Conservation (phyloP, 2,329 filamentous ascomycete genomes). For the Sclerotinia borealis region DNA sequence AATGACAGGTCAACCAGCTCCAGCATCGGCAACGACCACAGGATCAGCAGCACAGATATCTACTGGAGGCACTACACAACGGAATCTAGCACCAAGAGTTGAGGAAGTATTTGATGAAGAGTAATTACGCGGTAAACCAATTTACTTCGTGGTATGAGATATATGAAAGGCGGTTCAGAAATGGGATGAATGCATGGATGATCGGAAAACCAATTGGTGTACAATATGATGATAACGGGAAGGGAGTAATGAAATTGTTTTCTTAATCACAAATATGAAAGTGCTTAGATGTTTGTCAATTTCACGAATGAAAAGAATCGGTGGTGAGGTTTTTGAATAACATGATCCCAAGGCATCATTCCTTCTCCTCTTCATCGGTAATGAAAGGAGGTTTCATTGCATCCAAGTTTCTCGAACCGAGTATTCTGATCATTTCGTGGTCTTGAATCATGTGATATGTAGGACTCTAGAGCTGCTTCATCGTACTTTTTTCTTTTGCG, state of each 20-base stretch:
- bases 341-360: too few species aligned
- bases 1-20: slow-evolving; percentile 33
- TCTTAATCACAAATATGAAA: neutral
- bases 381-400: too few species aligned
- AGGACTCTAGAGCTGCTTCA: too few species aligned
- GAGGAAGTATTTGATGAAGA: slow-evolving; percentile 38
- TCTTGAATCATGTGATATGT: too few species aligned
- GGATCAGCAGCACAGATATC: slow-evolving; percentile 34
- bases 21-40: slow-evolving; percentile 33
- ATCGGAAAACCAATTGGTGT: neutral
- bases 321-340: too few species aligned
- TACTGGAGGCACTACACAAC: slow-evolving; percentile 33
- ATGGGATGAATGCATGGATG: neutral
- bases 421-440: too few species aligned
- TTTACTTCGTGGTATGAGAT: neutral
- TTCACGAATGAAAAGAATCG: too few species aligned
- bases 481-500: too few species aligned
- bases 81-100: slow-evolving; percentile 38
- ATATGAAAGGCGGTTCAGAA: neutral
- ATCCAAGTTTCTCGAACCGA: too few species aligned
- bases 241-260: neutral
- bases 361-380: too few species aligned
- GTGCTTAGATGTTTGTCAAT: too few species aligned
- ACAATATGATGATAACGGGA: neutral
- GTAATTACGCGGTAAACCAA: slow-evolving; percentile 12